Conservation (phyloP, 2,329 filamentous ascomycete species). For the Clonostachys rhizophaga region DNA sequence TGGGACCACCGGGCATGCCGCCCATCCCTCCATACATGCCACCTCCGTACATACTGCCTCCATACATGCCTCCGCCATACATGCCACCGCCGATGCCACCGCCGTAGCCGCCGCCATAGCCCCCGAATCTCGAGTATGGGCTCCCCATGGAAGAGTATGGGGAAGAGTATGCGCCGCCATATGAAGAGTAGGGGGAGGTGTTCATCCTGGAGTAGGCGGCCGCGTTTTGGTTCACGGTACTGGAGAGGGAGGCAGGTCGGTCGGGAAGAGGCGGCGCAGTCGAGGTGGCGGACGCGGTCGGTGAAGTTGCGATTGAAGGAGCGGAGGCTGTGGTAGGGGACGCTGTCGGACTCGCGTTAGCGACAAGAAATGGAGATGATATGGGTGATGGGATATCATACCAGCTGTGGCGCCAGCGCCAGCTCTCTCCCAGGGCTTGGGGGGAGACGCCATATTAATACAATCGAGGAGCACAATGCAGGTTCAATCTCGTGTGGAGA, state of each 20-base stretch:
- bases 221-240: constrained; percentile 83
- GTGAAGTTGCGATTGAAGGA: constrained; percentile 30
- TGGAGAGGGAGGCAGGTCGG: constrained; percentile 71
- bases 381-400: too few relatives aligned
- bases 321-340: constrained; percentile 29
- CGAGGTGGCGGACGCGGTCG: constrained; percentile 23
- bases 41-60: constrained; percentile 33
- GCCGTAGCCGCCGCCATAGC: constrained; percentile 27
- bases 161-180: constrained; percentile 28
- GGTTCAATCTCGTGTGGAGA: too few relatives aligned
- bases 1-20: constrained; percentile 49
- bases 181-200: constrained; percentile 41
- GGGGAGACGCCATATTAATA: constrained; percentile 67
- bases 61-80: constrained; percentile 31
- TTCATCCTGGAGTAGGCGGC: constrained; percentile 65
- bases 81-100: constrained; percentile 29
- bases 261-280: constrained; percentile 63
- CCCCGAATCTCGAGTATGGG: constrained; percentile 43
- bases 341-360: constrained; percentile 1
- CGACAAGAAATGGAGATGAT: too few relatives aligned
- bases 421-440: constrained; percentile 93
- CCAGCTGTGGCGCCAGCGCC: constrained; percentile 38
- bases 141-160: constrained; percentile 23
- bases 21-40: constrained; percentile 39
- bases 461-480: background rate